Base-by-base conservation (phyloP, 2,329 filamentous ascomycete species). In the Kalaharituber pfeilii region DNA sequence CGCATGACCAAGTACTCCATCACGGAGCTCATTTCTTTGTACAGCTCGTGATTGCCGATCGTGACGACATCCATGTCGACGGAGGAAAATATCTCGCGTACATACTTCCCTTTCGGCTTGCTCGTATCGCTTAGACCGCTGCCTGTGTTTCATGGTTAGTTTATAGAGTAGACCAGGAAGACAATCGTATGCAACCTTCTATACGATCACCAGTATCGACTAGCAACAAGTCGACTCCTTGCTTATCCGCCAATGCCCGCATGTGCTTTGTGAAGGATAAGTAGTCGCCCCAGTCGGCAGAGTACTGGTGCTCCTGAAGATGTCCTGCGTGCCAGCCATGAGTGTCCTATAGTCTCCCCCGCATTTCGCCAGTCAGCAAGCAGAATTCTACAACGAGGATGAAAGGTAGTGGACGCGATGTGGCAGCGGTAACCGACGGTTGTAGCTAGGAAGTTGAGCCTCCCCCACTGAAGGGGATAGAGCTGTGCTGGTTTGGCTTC, bases 251-350 rank as follows among this genome's bases (percentile, higher is more conserved):
- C 65, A 78, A 81, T 61, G 79, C 75, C 54, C 79, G 82, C 74
- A 98, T 79, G 66, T 89, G 86, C 30, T 82, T 74, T 29, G 87
- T 79, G 66, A 98, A 95, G 5, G 89, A 95, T 63, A 96, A 77
- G 69, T 96, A 98, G 70, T 98, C 91, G 56, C 91, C 91, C 87
- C 91, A 96, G 68, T 98, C 91, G 49, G 86, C 89, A 5, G 86
- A 88, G 69, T 93, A 98, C 57, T 91, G 89, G 2, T 86, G 75
- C 81, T 98, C 91, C 71, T 88, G 82, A 4, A 96, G 71, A 72
- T 98, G 91, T 1, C 91, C 91, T 8, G 80, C 86, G 66, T 93
- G 81, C 91, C 91, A 98, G 63, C 91, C 89, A 70, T 96, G 91
- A 3, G 85, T 91, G 67, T 96, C 26, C 44, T n/a, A 27, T 20